These are phyloP conservation scores for Brassica juncea DNA, from an alignment of 345 rosid genomes.

Conservation along the genomic window DNA sequence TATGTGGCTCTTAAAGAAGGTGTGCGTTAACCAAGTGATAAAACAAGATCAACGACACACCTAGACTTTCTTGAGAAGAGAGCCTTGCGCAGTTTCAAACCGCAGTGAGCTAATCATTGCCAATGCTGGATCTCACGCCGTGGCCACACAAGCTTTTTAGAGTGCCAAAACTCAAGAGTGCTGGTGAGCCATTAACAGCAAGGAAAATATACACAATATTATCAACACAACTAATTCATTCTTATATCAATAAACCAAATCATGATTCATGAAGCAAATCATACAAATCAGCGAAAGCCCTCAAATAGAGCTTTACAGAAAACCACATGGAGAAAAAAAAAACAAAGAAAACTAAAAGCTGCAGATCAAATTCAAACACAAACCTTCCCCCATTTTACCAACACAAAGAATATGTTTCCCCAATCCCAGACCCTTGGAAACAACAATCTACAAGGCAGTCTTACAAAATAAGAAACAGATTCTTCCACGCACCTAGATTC, in stretches of 20 bases:
- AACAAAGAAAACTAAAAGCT: slow-evolving; percentile 23
- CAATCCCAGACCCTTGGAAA: slow-evolving; percentile 26
- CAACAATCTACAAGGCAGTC: slow-evolving; percentile 21
- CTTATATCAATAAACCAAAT: slow-evolving; percentile 22
- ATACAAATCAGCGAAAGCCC: slow-evolving; percentile 35
- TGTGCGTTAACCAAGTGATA: neutral
- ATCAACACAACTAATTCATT: slow-evolving; percentile 28
- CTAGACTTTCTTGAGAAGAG: neutral
- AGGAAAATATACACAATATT: neutral
- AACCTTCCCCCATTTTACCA: slow-evolving; percentile 31
- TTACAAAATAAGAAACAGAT: slow-evolving; percentile 16
- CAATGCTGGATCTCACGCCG: neutral
- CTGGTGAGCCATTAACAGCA: neutral
- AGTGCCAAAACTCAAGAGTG: neutral
- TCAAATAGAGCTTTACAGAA: slow-evolving; percentile 10
- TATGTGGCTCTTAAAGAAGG: neutral
- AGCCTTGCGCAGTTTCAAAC: neutral
- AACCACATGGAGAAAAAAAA: slow-evolving; percentile 14
- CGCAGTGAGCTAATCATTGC: neutral
- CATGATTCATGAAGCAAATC: slow-evolving; percentile 7
- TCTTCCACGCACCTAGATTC: slow-evolving; percentile 30
- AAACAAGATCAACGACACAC: neutral
- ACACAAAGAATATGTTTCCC: slow-evolving; percentile 30
- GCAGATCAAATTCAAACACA: slow-evolving; percentile 29
- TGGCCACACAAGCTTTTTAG: neutral